Evolutionary conservation across 371 early-diverging fungal species (phyloP).

Genomic region (Polyrhizophydium stewartii): DNA sequence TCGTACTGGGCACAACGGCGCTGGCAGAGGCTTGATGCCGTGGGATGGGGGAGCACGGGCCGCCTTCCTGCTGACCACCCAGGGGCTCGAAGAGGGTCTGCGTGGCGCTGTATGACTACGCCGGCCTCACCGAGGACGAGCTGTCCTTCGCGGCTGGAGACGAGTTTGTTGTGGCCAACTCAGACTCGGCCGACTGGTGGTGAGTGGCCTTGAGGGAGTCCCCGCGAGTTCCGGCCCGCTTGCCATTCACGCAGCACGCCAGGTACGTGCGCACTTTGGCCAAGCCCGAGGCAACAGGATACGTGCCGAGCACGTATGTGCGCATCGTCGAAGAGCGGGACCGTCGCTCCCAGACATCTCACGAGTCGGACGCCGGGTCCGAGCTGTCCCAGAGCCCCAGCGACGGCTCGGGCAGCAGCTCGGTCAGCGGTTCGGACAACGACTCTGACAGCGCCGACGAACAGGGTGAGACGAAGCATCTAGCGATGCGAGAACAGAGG

Average conservation of each 20-base stretch:
- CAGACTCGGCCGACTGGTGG: conserved; percentile 43
- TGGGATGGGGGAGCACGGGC: background rate
- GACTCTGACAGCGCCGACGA: background rate
- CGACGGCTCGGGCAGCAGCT: background rate
- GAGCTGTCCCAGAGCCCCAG: background rate
- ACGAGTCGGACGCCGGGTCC: no score
- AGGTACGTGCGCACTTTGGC: conserved; percentile 12
- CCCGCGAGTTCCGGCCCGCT: background rate
- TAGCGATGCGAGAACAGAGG: background rate
- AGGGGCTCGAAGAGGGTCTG: background rate
- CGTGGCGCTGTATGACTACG: conserved; percentile 33
- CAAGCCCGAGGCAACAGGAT: conserved; percentile 9
- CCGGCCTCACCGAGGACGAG: conserved; percentile 32
- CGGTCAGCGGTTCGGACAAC: background rate
- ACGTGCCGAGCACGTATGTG: conserved; percentile 23
- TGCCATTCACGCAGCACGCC: background rate
- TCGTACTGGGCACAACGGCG: background rate
- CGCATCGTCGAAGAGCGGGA: background rate
- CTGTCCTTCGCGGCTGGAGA: conserved; percentile 25
- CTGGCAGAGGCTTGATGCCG: background rate
- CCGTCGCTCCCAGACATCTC: no score
- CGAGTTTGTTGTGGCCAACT: conserved; percentile 27
- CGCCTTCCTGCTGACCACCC: background rate
- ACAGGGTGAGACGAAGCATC: background rate
- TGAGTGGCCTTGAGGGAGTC: background rate